phyloP scores from a whole-genome alignment of 805 yeast species.

The Pichia cabralensis region DNA sequence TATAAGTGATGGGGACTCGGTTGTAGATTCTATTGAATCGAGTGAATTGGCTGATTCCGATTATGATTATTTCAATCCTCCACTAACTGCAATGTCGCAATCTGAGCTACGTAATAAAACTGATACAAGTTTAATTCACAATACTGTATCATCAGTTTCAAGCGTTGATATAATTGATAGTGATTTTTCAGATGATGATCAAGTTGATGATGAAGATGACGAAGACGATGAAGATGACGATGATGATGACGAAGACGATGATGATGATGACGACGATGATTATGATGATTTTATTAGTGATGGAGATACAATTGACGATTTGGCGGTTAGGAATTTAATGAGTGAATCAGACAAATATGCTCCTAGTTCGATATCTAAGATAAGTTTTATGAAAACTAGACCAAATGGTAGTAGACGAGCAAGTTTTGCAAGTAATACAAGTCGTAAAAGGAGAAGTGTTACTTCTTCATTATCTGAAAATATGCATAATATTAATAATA shows the following conservation, averaged over 20 bases:
- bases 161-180: background rate
- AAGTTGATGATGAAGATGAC: background rate
- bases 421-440: background rate
- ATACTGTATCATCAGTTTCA: no score
- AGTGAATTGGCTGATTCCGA: conserved; percentile 20
- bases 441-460: no score
- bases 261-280: background rate
- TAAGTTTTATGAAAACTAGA: conserved; percentile 13
- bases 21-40: conserved; percentile 17
- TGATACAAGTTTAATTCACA: no score
- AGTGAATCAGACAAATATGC: no score
- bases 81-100: background rate
- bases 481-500: no score
- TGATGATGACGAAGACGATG: background rate
- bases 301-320: no score
- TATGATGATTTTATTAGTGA: background rate
- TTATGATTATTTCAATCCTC: conserved; percentile 10
- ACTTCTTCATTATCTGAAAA: no score
- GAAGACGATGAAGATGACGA: background rate
- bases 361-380: conserved; percentile 14
- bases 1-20: conserved; percentile 8
- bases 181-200: background rate
- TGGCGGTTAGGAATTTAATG: no score
- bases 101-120: no score
- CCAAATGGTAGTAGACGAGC: conserved; percentile 3